Base-by-base conservation (phyloP, 2,329 filamentous ascomycete species). In the Epichloe hybrida region DNA sequence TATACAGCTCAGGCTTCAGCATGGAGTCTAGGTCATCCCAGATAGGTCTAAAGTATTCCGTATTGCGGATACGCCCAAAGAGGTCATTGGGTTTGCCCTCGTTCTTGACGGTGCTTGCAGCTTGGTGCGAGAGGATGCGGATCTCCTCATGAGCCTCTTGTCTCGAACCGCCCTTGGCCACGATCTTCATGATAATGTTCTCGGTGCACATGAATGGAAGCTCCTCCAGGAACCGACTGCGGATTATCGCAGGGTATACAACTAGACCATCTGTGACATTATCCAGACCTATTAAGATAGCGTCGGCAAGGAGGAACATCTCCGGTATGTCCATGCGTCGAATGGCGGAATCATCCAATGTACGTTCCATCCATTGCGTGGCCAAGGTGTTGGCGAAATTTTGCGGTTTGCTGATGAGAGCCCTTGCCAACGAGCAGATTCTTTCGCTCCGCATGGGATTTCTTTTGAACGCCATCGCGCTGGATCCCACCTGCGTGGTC, bases 61-160 rank as follows among this genome's bases (percentile, higher is more conserved):
- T 83, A 48, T 69, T 72, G 64, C 79, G 80, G 63, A 96, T 89
- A 13, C 89, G 73, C 55, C 87, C 81, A 13, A 95, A 80, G 2
- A 95, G 74, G 64, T 95, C 88, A 62, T 95, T 95, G 50, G 79
- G 71, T 58, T 82, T 80, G 37, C 87, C 87, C 65, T 75, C 66
- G 42, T 69, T 59, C 64, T 75, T 74, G 34, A 75, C 72, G 40
- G 84, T 80, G 35, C 75, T 72, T 42, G 75, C 78, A 0, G 88
- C 87, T 68, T 94, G 73, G 69, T 89, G 84, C 2, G 79, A 86
- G 43, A 95, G 75, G 1, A 95, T 84, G 7, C 84, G 83, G 60
- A 95, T 90, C 66, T 91, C 72, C 70, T 95, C 89, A 67, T 95
- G 89, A 1, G 87, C 84, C 37, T 90, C 86, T 64, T 94, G 88